A percentile compares a stretch with the other conserved stretches of the same genome.
These are phyloP conservation scores for Rhododendron kiyosumense DNA, from an alignment of 148 eudicot genomes.

Conservation along the genomic window DNA sequence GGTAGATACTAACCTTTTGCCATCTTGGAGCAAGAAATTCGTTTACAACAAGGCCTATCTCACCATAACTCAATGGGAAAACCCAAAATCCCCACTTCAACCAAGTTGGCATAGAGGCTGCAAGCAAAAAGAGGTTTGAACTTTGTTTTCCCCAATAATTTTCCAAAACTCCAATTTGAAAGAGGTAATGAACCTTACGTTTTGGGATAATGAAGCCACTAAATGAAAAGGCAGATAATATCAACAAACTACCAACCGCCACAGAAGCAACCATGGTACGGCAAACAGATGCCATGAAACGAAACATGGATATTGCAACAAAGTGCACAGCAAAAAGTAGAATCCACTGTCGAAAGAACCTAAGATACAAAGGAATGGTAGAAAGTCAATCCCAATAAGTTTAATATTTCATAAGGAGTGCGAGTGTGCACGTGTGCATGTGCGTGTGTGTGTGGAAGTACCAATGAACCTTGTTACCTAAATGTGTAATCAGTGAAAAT, in stretches of 20 bases:
- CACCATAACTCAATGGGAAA: constrained; percentile 67
- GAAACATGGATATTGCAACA: constrained; percentile 54
- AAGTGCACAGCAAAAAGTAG: constrained; percentile 54
- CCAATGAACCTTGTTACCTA: not conserved
- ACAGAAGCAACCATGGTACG: constrained; percentile 45
- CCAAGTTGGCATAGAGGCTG: constrained; percentile 91
- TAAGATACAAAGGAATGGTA: constrained; percentile 7
- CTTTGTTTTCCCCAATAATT: not conserved
- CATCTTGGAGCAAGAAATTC: constrained; percentile 84
- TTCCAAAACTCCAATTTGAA: not conserved
- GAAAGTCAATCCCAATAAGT: not conserved
- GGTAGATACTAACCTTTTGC: constrained; percentile 46
- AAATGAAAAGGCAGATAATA: constrained; percentile 39
- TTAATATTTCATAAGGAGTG: not conserved
- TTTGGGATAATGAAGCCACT: constrained; percentile 68
- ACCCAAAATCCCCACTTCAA: constrained; percentile 80
- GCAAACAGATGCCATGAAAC: constrained; percentile 59
- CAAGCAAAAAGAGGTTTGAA: constrained; percentile 19
- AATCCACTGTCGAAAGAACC: constrained; percentile 71
- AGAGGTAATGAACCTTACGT: constrained; percentile 29
- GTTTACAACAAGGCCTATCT: constrained; percentile 69
- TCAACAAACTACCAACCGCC: constrained; percentile 37
- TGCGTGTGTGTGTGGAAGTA: not conserved
- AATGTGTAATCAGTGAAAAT: not conserved
- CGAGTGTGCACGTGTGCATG: not conserved